Evolutionary conservation across 352 stramenopile genomes (phyloP), one percentile per base, ranked within the genome.

Genomic region (Thalassiosira hispida): DNA sequence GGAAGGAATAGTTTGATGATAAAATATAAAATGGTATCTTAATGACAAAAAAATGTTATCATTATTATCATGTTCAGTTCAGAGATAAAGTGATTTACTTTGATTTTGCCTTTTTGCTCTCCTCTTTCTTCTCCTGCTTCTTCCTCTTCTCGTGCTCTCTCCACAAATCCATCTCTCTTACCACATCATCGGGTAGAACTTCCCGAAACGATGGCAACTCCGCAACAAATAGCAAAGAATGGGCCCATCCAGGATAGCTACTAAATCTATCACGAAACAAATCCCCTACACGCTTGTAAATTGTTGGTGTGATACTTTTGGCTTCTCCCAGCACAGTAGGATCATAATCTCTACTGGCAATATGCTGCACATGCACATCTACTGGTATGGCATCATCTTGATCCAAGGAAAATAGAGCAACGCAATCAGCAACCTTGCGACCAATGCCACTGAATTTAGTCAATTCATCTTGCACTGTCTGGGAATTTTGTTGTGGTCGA

Each of bases 311-410:
- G 11, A 92, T 71, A 46, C 80, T 89, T 59, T 91, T 90, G 74
- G 96, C 73, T 93, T 79, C 52, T 88, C 83, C 62, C 52, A 94
- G 65, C 14, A 90, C 71, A 14, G 86, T 79, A 7, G 84, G 40
- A 78, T 94, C 91, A 71, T 94, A 96, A 77, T 96, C 93, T 44
- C 93, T 91, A 14, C 94, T 94, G n/a, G 95, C 95, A 83, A 98
- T 98, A 33, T 97, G 94, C 95, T 95, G 97, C 25, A 98, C 95
- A 81, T 99, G 97, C 25, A 96, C 97, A 84, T 99, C 97, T 0
- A 99, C 96, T 0, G 97, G 97, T 62, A 99, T 98, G 3, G 95
- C 91, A 29, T 96, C 93, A 23, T 94, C 78, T 63, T 96, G 93
- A 57, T 97, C 95, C 16, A 99, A 77, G 2, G 95, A 97, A 81